Evolutionary conservation across 169 alveolate genomes (phyloP).

Genomic region (Eimeria falciformis): DNA sequence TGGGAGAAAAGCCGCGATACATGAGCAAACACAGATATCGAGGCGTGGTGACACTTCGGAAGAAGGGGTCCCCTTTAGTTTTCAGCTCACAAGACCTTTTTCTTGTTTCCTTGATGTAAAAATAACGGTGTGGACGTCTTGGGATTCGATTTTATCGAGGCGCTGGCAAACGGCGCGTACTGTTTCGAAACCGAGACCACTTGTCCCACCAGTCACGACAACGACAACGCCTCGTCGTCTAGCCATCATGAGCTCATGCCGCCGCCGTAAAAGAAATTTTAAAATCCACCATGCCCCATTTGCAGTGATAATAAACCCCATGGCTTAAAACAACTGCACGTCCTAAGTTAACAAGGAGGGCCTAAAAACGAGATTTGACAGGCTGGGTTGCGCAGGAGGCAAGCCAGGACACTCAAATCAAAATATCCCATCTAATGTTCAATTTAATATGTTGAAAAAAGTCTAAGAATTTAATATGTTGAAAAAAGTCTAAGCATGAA

Average conservation of each 20-base stretch:
- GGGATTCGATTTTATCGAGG: neutral
- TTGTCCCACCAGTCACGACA: conserved; percentile 19
- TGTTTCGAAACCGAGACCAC: conserved; percentile 28
- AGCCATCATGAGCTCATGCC: conserved; percentile 14
- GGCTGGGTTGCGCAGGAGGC: no score
- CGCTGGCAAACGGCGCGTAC: conserved; percentile 25
- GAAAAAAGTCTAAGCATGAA: no score
- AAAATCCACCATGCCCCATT: conserved; percentile 32
- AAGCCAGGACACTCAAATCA: no score
- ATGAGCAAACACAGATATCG: no score
- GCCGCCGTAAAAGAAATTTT: neutral
- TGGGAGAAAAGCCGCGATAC: no score
- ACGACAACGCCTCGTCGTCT: conserved; percentile 17
- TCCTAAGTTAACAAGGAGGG: no score
- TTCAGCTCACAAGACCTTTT: neutral
- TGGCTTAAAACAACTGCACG: neutral
- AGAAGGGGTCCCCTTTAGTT: neutral
- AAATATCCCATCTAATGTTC: no score
- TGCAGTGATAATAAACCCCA: conserved; percentile 7
- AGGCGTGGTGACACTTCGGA: no score
- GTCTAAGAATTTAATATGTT: no score
- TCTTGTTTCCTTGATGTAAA: neutral
- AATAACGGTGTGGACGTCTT: neutral
- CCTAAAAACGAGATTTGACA: no score
- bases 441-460: no score